Evolutionary conservation across 2,329 filamentous ascomycete genomes (phyloP), one percentile per base, ranked within the genome.

Genomic region (Ceratocystis cubensis): DNA sequence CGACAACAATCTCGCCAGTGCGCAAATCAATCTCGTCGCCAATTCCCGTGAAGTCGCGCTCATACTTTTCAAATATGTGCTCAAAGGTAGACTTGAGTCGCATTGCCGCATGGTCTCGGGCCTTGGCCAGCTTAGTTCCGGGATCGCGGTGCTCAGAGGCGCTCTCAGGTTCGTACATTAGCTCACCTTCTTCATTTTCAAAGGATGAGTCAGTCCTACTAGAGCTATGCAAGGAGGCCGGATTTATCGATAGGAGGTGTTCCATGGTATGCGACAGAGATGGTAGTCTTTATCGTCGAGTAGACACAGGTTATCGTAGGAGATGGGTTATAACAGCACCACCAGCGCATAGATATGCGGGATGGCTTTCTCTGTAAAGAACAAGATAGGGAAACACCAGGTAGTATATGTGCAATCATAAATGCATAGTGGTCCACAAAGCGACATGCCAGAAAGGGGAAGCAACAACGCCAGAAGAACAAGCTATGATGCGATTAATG

Each of bases 21-120:
- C 80, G 79, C 66, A 96, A 79, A 74, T 97, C 90, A 71, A 97
- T 91, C 76, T 96, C 91, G 75, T 97, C 93, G 65, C 88, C 91
- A 63, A 93, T 81, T 3, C 86, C 88, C 1, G 85, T 85, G 72
- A 96, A 96, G 73, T 96, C 88, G 70, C 81, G 86, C 65, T 82
- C 86, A 74, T 96, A 96, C 75, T 96, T 96, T 69, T 88, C 84
- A 73, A 96, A 96, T 66, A 97, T 96, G 66, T 84, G 79, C 73
- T 96, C 91, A 74, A 96, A 94, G 4, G 85, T 85, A n/a, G 85
- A 86, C 74, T 94, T 93, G 50, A 96, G 82, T 67, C 85, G 85
- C 69, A 81, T 78, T 69, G 89, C 86, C 67, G 91, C 88, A 65
- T 81, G 80, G 63, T 83, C 81, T 70, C 88, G 82, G 61, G 82